Conservation (phyloP, 495 filamentous ascomycete genomes). For the Thermothielavioides terrestris region DNA sequence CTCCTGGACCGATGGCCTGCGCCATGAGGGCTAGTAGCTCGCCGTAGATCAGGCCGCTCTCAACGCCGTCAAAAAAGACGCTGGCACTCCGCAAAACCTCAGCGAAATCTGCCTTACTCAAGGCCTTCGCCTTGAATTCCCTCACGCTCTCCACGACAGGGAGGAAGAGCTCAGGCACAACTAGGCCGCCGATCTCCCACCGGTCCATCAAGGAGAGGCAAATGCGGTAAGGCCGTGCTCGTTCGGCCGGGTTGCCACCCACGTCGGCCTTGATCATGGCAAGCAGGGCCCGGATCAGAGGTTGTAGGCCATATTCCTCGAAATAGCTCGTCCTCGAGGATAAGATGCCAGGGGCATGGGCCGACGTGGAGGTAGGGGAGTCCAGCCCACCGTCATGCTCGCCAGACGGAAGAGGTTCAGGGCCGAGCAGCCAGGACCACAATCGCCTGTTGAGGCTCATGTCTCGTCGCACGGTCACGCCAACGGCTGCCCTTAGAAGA, state of each 20-base stretch:
- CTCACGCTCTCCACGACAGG: constrained; percentile 74
- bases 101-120: constrained; percentile 57
- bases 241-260: constrained; percentile 51
- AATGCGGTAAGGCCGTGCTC: constrained; percentile 82
- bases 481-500: constrained; percentile 69
- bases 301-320: constrained; percentile 61
- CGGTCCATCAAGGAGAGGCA: constrained; percentile 94
- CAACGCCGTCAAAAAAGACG: constrained; percentile 94
- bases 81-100: constrained; percentile 89
- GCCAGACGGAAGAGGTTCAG: constrained; percentile 49
- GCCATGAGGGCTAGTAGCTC: constrained; percentile 57
- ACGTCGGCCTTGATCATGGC: constrained; percentile 57
- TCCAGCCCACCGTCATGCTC: constrained; percentile 39
- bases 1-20: constrained; percentile 45
- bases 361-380: constrained; percentile 39
- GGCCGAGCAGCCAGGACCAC: constrained; percentile 95
- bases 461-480: constrained; percentile 78
- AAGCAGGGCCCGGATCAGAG: constrained; percentile 65
- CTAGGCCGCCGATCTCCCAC: constrained; percentile 87
- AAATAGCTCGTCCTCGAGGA: constrained; percentile 63
- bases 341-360: constrained; percentile 35
- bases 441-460: constrained; percentile 93
- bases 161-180: constrained; percentile 81
- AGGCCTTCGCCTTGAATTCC: constrained; percentile 52
- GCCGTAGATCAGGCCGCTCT: constrained; percentile 85